These are phyloP conservation scores for Rhododendron ferrugineum DNA, from an alignment of 148 eudicot species.

Conservation along the genomic window DNA sequence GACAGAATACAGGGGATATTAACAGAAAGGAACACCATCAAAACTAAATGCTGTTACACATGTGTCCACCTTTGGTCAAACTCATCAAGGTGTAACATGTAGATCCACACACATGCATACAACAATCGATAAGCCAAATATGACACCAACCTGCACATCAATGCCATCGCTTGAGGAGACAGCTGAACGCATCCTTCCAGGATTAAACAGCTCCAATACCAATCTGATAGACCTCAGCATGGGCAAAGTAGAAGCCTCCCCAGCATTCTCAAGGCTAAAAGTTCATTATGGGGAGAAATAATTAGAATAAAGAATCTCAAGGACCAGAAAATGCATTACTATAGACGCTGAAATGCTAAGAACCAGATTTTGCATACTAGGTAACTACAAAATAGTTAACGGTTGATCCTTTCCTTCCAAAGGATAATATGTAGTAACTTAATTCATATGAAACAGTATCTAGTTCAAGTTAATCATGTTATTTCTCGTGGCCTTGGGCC, in stretches of 20 bases:
- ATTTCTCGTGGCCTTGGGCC: neutral
- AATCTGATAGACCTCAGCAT: conserved; percentile 85
- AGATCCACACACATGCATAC: neutral
- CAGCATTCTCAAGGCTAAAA: conserved; percentile 94
- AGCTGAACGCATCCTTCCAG: conserved; percentile 24
- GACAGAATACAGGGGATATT: neutral
- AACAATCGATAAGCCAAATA: neutral
- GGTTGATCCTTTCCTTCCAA: neutral
- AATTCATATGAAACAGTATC: neutral
- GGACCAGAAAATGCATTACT: neutral
- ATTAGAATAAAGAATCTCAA: neutral
- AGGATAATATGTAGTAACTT: neutral
- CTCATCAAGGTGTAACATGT: neutral
- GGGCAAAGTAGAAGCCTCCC: conserved; percentile 76
- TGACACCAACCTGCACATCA: conserved; percentile 51
- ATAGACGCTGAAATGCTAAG: neutral
- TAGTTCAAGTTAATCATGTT: neutral
- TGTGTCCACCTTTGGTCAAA: neutral
- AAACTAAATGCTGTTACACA: neutral
- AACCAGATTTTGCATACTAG: neutral
- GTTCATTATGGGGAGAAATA: conserved; percentile 14
- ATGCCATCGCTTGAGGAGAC: conserved; percentile 47
- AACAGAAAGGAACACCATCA: conserved; percentile 1
- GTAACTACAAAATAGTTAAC: neutral
- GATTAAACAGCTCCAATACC: conserved; percentile 58